A percentile compares a stretch with the other conserved stretches of the same genome.
phyloP scores from a whole-genome alignment of 176 grass and related monocot species.

The Juncus inflexus region DNA sequence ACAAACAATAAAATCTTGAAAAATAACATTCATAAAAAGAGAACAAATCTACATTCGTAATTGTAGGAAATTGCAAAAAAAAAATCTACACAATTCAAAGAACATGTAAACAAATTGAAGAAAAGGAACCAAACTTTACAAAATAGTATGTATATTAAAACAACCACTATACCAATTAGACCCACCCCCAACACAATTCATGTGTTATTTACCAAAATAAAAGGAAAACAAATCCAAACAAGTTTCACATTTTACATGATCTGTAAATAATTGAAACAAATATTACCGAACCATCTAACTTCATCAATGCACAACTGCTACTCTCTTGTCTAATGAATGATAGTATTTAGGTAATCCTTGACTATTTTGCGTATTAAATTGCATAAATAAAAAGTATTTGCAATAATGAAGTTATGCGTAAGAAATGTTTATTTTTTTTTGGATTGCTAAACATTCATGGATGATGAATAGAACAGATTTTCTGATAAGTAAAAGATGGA shows the following conservation, averaged over 20 bases:
- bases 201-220: background rate
- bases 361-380: background rate
- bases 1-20: too few species aligned
- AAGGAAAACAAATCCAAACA: slow-evolving; percentile 17
- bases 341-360: background rate
- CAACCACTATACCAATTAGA: background rate
- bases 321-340: slow-evolving; percentile 1
- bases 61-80: too few species aligned
- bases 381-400: background rate
- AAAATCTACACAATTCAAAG: too few species aligned
- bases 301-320: slow-evolving; percentile 1
- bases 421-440: too few species aligned
- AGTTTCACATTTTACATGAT: slow-evolving; percentile 27
- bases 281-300: slow-evolving; percentile 1
- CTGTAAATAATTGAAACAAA: slow-evolving; percentile 11
- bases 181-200: background rate
- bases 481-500: too few species aligned
- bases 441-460: too few species aligned
- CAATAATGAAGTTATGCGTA: background rate
- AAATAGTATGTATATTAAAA: too few species aligned
- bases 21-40: too few species aligned
- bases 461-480: too few species aligned
- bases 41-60: too few species aligned
- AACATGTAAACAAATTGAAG: too few species aligned
- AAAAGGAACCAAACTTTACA: too few species aligned